Base-by-base conservation (phyloP, 164 flowering plant species). In the Aristolochia californica region DNA sequence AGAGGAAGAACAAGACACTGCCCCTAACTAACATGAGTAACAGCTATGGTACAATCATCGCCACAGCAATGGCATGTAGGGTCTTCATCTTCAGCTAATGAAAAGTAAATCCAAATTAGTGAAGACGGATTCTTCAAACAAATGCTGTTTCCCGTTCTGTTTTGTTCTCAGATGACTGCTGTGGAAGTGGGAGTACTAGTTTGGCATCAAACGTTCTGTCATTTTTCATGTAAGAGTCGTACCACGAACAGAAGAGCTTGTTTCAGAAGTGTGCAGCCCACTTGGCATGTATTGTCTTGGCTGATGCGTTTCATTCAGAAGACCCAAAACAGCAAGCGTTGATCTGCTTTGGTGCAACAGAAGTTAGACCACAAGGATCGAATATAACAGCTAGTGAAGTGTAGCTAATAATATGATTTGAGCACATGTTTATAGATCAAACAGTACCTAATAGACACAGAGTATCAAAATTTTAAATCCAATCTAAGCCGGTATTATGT, bases 241-340 rank as follows among this genome's bases (percentile, higher is more conserved):
- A 54, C 84, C 83, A 50, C 74, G 88, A 59, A 81, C 75, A 27
- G 87, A 79, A 62, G 94, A 80, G 70, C 79, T 67, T 43, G 77
- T 56, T 40, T 83, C 84, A 21, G 88, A 59, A 5, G 85, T 45
- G 30, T 74, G 80, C 74, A 80, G 58, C 23, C 80, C 60, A 5
- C 80, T 20, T 24, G 77, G 52, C 28, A 59, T 43, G 62, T 69
- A 73, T 2, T 77, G 55, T 43, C 74, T 78, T 24, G 74, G 79
- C 63, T 61, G 12, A n/a, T 74, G 79, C 5, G 74, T 30, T 61
- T 84, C 95, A 70, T 59, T 77, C n/a, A 72, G 71, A 56, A 91
- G 82, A 67, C 98, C 98, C 63, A 91, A 81, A 62, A 80, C 76
- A 15, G 56, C 74, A 28, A 84, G 76, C 17, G 74, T 69, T 54